A percentile compares a stretch with the other conserved stretches of the same genome.
Conservation (phyloP, 768 basidiomycete genomes). For the Auricularia sp. region DNA sequence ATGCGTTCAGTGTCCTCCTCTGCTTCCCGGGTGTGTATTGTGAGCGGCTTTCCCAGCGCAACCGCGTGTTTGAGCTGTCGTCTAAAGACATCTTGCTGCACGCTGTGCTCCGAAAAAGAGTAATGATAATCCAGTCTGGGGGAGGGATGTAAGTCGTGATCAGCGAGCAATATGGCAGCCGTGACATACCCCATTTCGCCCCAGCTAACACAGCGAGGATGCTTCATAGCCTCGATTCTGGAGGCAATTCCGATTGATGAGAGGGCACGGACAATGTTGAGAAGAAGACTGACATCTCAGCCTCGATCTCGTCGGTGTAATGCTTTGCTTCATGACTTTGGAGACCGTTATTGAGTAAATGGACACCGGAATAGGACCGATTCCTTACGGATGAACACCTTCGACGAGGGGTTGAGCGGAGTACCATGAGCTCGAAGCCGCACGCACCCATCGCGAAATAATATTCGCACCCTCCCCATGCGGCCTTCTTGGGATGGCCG, state of each 20-base stretch:
- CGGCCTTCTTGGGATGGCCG: constrained; percentile 31
- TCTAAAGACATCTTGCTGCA: constrained; percentile 56
- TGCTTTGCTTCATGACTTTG: constrained; percentile 58
- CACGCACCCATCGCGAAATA: constrained; percentile 73
- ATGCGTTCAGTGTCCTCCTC: constrained; percentile 75
- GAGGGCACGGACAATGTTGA: neutral
- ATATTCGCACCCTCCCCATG: constrained; percentile 65
- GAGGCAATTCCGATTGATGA: neutral
- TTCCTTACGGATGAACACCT: constrained; percentile 67
- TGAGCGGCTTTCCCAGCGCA: constrained; percentile 60
- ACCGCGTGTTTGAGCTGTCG: constrained; percentile 64
- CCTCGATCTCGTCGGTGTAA: constrained; percentile 60
- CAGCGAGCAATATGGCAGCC: neutral
- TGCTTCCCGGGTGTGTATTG: constrained; percentile 80
- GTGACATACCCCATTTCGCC: constrained; percentile 61
- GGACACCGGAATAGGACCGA: neutral
- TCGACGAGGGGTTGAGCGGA: constrained; percentile 4
- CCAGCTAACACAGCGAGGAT: constrained; percentile 78
- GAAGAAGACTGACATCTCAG: constrained; percentile 42
- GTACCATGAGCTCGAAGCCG: neutral
- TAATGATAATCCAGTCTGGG: constrained; percentile 65
- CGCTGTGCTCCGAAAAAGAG: constrained; percentile 58
- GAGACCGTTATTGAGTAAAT: constrained; percentile 2
- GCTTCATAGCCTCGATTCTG: constrained; percentile 64
- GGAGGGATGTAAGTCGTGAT: neutral